phyloP scores from a whole-genome alignment of 352 stramenopile genomes.

The Phytopythium montanum region DNA sequence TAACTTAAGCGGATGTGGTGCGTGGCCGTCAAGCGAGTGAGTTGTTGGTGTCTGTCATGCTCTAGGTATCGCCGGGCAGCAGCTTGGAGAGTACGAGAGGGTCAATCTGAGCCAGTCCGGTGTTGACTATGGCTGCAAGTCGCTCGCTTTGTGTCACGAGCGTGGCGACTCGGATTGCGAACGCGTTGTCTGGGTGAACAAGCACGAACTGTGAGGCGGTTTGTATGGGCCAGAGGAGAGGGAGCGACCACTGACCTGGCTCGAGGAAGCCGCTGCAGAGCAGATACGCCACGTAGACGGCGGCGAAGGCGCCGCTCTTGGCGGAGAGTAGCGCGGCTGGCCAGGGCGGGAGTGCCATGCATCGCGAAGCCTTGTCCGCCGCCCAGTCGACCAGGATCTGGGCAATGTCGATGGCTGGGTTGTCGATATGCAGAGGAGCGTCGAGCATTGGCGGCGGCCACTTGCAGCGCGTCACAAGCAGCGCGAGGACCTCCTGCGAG shows the following conservation, averaged over 20 bases:
- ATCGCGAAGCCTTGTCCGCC: slow-evolving; percentile 17
- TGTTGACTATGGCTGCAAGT: slow-evolving; percentile 11
- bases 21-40: background rate
- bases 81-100: slow-evolving; percentile 17
- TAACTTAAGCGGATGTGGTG: slow-evolving; percentile 6
- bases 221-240: background rate
- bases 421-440: slow-evolving; percentile 18
- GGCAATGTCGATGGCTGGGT: slow-evolving; percentile 22
- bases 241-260: slow-evolving; percentile 22
- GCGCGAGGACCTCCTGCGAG: slow-evolving; percentile 28
- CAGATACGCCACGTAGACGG: slow-evolving; percentile 24
- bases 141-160: slow-evolving; percentile 20
- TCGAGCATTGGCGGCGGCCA: slow-evolving; percentile 18
- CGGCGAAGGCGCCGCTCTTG: slow-evolving; percentile 17
- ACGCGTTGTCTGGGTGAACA: slow-evolving; percentile 17
- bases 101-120: slow-evolving; percentile 25
- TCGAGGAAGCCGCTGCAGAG: slow-evolving; percentile 31
- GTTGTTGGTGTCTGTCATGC: background rate
- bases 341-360: slow-evolving; percentile 31
- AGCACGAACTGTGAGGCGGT: background rate
- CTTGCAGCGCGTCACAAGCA: slow-evolving; percentile 32
- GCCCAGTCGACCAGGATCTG: slow-evolving; percentile 24
- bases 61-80: background rate
- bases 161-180: slow-evolving; percentile 32
- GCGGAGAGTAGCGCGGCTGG: slow-evolving; percentile 21